Evolutionary conservation across 805 yeast genomes (phyloP).

Genomic region (Starmerella ratchasimensis): DNA sequence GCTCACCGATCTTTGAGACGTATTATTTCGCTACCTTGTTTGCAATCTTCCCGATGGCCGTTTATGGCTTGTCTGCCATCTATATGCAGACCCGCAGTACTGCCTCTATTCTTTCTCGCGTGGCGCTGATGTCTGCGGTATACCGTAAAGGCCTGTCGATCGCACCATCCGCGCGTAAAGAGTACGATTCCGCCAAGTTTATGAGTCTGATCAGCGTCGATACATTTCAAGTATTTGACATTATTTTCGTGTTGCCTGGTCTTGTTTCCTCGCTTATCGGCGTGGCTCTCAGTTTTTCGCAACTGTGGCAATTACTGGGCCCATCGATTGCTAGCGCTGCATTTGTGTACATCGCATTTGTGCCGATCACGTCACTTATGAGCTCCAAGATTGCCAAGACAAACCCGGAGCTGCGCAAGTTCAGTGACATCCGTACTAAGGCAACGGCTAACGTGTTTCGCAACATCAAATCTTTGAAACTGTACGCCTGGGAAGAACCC

Average conservation of each 20-base stretch:
- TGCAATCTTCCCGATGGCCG: not conserved
- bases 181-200: slow-evolving; percentile 66
- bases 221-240: slow-evolving; percentile 47
- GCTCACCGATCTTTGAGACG: not conserved
- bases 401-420: slow-evolving; percentile 78
- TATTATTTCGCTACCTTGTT: not conserved
- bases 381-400: slow-evolving; percentile 29
- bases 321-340: slow-evolving; percentile 90
- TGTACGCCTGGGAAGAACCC: slow-evolving; percentile 78
- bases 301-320: slow-evolving; percentile 65
- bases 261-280: slow-evolving; percentile 94
- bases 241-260: slow-evolving; percentile 63
- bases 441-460: slow-evolving; percentile 76
- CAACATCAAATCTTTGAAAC: slow-evolving; percentile 76
- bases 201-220: slow-evolving; percentile 68
- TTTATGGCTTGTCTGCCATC: not conserved
- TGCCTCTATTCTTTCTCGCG: not conserved
- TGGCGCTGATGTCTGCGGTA: slow-evolving; percentile 22
- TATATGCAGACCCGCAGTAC: not conserved
- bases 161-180: slow-evolving; percentile 38
- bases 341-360: slow-evolving; percentile 50
- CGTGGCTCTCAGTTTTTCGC: slow-evolving; percentile 59
- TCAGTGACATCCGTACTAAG: slow-evolving; percentile 65
- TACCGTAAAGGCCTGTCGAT: slow-evolving; percentile 52
- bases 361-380: slow-evolving; percentile 55